These are phyloP conservation scores for Ettlia oleoabundans DNA, from an alignment of 139 green algal species.

Conservation along the genomic window DNA sequence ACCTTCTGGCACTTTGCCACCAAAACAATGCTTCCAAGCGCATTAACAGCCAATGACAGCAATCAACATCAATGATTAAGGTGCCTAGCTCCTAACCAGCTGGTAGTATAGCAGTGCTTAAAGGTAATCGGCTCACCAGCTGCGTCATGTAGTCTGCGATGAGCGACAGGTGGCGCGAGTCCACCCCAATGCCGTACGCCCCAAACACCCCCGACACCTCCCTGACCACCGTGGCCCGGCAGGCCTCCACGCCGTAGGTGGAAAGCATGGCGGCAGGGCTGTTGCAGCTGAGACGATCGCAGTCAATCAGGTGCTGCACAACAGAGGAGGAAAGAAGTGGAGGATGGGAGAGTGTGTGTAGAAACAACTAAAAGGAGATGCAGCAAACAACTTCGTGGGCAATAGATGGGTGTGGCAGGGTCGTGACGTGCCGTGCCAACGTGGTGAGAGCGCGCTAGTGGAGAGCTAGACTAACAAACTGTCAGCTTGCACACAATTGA, in stretches of 20 bases:
- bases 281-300: slow-evolving; percentile 81
- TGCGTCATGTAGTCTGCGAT: slow-evolving; percentile 99
- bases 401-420: too few relatives aligned
- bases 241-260: slow-evolving; percentile 96
- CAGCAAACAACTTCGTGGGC: too few relatives aligned
- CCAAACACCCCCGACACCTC: slow-evolving; percentile 90
- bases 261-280: slow-evolving; percentile 64
- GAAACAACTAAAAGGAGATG: background rate
- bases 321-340: background rate
- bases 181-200: slow-evolving; percentile 97
- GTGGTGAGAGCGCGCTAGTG: too few relatives aligned
- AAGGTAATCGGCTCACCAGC: slow-evolving; percentile 69
- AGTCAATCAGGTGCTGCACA: slow-evolving; percentile 51
- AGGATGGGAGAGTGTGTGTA: background rate
- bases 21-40: too few relatives aligned
- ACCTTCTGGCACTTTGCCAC: too few relatives aligned
- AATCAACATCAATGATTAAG: too few relatives aligned
- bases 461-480: too few relatives aligned
- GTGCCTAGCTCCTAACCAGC: too few relatives aligned
- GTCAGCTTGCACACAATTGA: too few relatives aligned
- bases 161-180: slow-evolving; percentile 91
- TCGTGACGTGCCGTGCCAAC: too few relatives aligned
- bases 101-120: too few relatives aligned
- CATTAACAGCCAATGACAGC: too few relatives aligned
- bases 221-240: slow-evolving; percentile 84